These are phyloP conservation scores for Trichocomaceae sp. DNA, from an alignment of 2,329 filamentous ascomycete genomes.

Conservation along the genomic window DNA sequence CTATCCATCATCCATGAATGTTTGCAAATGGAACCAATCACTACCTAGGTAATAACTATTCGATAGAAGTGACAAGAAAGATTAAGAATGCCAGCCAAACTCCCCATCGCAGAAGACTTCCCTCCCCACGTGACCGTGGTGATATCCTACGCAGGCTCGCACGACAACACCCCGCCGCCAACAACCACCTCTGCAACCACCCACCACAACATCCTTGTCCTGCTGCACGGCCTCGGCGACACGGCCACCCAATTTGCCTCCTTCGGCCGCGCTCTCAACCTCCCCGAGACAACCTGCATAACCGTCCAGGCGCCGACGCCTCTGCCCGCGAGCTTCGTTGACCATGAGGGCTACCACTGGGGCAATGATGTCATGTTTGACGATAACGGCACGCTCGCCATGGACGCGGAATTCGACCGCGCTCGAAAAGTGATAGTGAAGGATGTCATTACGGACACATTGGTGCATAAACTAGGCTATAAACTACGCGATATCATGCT, in stretches of 20 bases:
- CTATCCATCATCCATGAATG: neutral
- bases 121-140: constrained; percentile 35
- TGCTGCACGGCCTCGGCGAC: constrained; percentile 82
- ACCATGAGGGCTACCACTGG: constrained; percentile 56
- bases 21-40: neutral
- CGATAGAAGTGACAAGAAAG: neutral
- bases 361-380: constrained; percentile 59
- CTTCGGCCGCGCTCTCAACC: constrained; percentile 61
- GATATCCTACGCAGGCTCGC: constrained; percentile 35
- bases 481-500: constrained; percentile 53
- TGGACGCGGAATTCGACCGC: constrained; percentile 55
- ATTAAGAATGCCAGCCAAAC: constrained; percentile 30
- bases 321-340: constrained; percentile 60
- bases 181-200: constrained; percentile 46
- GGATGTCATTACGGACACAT: constrained; percentile 46
- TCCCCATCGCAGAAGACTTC: constrained; percentile 42
- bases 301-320: constrained; percentile 64
- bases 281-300: constrained; percentile 72
- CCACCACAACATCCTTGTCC: constrained; percentile 68
- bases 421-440: constrained; percentile 44
- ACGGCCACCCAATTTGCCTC: constrained; percentile 59
- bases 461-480: constrained; percentile 56
- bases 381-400: constrained; percentile 50
- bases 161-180: constrained; percentile 33
- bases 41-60: neutral